phyloP scores from a whole-genome alignment of 495 filamentous ascomycete genomes.

The Tuber umbilicatum region DNA sequence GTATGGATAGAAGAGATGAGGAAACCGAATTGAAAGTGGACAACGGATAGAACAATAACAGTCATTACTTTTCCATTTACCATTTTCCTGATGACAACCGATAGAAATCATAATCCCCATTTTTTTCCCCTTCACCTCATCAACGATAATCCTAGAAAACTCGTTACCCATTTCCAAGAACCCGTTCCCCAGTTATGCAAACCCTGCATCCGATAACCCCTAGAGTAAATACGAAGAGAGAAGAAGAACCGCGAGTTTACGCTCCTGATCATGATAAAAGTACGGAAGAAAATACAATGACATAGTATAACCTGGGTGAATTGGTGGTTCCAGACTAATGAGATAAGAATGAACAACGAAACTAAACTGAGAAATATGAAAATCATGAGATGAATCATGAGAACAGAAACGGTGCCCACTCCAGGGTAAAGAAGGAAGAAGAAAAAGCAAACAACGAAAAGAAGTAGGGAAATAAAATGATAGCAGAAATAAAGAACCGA shows the following conservation, averaged over 20 bases:
- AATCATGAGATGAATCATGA: not conserved
- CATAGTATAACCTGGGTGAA: conserved; percentile 27
- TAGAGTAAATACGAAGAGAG: conserved; percentile 19
- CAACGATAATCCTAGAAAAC: conserved; percentile 17
- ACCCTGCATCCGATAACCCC: conserved; percentile 13
- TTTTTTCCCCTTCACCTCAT: conserved; percentile 18
- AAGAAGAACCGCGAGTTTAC: conserved; percentile 12
- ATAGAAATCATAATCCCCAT: conserved; percentile 14
- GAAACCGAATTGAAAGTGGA: conserved; percentile 13
- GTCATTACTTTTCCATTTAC: conserved; percentile 5
- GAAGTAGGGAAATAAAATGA: conserved; percentile 23
- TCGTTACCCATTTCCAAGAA: conserved; percentile 5
- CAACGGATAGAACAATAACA: conserved; percentile 8
- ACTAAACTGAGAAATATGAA: conserved; percentile 4
- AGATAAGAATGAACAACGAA: conserved; percentile 32
- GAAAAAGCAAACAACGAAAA: conserved; percentile 3
- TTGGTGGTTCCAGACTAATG: conserved; percentile 36
- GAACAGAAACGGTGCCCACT: not conserved
- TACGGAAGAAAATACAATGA: conserved; percentile 20
- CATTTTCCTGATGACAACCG: conserved; percentile 6
- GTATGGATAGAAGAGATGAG: conserved; percentile 8
- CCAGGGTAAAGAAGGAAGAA: not conserved
- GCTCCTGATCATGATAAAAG: conserved; percentile 2
- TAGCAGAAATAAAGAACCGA: conserved; percentile 16
- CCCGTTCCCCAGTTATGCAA: conserved; percentile 17